Conservation (phyloP, 805 yeast genomes). For the Starmera dryadoides region DNA sequence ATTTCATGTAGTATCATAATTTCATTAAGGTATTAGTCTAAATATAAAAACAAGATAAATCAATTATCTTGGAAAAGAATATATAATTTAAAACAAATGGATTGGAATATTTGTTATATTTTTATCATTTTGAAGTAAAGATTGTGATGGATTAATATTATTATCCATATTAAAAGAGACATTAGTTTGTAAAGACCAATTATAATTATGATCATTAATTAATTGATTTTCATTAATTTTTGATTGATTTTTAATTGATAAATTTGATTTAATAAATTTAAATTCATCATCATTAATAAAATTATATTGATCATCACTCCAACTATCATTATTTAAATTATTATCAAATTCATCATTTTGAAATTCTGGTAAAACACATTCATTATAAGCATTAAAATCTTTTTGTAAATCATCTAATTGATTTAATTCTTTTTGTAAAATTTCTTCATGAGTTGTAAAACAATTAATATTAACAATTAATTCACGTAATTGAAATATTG, state of each 20-base stretch:
- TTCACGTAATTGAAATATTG: conserved; percentile 13
- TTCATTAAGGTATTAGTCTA: background rate
- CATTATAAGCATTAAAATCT: background rate
- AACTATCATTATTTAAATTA: background rate
- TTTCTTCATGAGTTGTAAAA: conserved; percentile 9
- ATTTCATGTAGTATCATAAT: no score
- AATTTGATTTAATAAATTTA: no score
- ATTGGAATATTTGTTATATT: background rate
- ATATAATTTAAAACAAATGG: no score
- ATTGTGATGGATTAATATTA: no score
- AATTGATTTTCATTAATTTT: background rate
- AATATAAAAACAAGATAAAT: background rate
- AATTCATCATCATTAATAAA: background rate
- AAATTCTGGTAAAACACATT: background rate
- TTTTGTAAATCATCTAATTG: conserved; percentile 3
- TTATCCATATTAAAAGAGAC: conserved; percentile 13
- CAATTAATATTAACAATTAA: conserved; percentile 10
- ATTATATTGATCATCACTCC: background rate
- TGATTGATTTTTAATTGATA: background rate
- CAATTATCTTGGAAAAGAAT: no score
- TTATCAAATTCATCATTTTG: background rate
- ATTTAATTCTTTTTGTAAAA: conserved; percentile 7
- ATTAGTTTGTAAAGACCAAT: conserved; percentile 6
- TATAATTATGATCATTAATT: background rate
- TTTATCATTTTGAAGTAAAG: no score